Percentiles rank a stretch among this genome's conserved stretches.
Evolutionary conservation across 805 yeast species (phyloP).

Genomic region (Saccharomycopsis sp.): DNA sequence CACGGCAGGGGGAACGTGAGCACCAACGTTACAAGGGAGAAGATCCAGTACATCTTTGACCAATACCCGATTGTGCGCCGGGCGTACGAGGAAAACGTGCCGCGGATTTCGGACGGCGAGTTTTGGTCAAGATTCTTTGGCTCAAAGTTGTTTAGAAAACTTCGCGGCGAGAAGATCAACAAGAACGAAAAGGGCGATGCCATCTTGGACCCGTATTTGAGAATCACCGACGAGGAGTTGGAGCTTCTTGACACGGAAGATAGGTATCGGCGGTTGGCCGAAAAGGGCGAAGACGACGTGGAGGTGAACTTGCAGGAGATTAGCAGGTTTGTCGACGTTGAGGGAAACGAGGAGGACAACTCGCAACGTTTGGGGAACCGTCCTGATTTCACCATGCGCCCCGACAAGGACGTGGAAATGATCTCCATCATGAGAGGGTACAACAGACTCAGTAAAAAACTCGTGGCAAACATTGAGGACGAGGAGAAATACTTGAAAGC

Average conservation of each 20-base stretch:
- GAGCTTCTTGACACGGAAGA: slow-evolving; percentile 19
- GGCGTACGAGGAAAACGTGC: slow-evolving; percentile 88
- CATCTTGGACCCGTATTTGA: slow-evolving; percentile 74
- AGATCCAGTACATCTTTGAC: slow-evolving; percentile 78
- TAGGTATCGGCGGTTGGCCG: slow-evolving; percentile 11
- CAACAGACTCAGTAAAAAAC: slow-evolving; percentile 78
- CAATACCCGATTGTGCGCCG: slow-evolving; percentile 86
- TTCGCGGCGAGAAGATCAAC: slow-evolving; percentile 81
- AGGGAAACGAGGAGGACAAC: slow-evolving; percentile 75
- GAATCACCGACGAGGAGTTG: slow-evolving; percentile 51
- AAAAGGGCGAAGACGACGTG: slow-evolving; percentile 25
- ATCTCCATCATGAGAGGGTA: slow-evolving; percentile 73
- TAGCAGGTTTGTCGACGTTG: slow-evolving; percentile 62
- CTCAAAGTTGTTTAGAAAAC: slow-evolving; percentile 75
- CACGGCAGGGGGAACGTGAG: no score
- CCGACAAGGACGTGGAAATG: slow-evolving; percentile 41
- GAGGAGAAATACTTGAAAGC: slow-evolving; percentile 31
- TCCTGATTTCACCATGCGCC: slow-evolving; percentile 85
- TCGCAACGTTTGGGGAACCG: slow-evolving; percentile 65
- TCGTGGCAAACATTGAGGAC: slow-evolving; percentile 51
- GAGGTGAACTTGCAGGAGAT: slow-evolving; percentile 30
- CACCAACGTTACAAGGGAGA: slow-evolving; percentile 85
- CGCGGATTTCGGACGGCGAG: slow-evolving; percentile 79
- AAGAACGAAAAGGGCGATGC: slow-evolving; percentile 74
- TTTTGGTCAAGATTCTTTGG: slow-evolving; percentile 96